Conservation (phyloP, 2,329 filamentous ascomycete species). For the Epichloe gansuensis region DNA sequence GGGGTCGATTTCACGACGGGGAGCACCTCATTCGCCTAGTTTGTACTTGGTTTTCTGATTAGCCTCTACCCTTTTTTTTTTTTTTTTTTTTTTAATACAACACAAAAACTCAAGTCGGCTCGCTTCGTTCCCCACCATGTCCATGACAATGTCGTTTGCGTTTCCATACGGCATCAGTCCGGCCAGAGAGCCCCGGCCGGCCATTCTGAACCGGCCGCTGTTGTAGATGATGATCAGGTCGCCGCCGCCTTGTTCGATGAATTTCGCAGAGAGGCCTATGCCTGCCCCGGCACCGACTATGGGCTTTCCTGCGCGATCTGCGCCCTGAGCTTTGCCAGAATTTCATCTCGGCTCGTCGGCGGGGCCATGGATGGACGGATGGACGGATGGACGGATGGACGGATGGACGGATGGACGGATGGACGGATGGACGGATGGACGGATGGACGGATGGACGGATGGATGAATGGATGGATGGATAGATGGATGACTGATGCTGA, state of each 20-base stretch:
- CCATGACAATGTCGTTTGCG: slow-evolving; percentile 56
- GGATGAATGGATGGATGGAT: too few species aligned
- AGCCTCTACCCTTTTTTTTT: neutral
- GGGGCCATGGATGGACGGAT: slow-evolving; percentile 33
- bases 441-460: too few species aligned
- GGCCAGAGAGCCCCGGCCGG: slow-evolving; percentile 54
- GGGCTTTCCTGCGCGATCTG: slow-evolving; percentile 41
- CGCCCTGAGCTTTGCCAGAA: slow-evolving; percentile 41
- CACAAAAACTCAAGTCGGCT: neutral
- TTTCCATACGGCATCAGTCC: slow-evolving; percentile 62
- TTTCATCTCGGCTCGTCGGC: slow-evolving; percentile 42
- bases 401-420: too few species aligned
- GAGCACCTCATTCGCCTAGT: slow-evolving; percentile 47
- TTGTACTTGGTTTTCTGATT: slow-evolving; percentile 11
- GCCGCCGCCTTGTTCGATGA: slow-evolving; percentile 53
- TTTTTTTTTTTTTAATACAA: neutral
- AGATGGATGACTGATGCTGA: too few species aligned
- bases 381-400: too few species aligned
- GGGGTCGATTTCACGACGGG: slow-evolving; percentile 51
- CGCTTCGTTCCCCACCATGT: slow-evolving; percentile 39
- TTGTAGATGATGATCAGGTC: slow-evolving; percentile 65
- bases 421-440: too few species aligned
- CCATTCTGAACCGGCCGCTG: slow-evolving; percentile 61
- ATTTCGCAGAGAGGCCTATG: slow-evolving; percentile 60
- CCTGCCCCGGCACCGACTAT: slow-evolving; percentile 60